These are phyloP conservation scores for Zoysia pacifica DNA, from an alignment of 176 grass and related monocot species.

Conservation along the genomic window DNA sequence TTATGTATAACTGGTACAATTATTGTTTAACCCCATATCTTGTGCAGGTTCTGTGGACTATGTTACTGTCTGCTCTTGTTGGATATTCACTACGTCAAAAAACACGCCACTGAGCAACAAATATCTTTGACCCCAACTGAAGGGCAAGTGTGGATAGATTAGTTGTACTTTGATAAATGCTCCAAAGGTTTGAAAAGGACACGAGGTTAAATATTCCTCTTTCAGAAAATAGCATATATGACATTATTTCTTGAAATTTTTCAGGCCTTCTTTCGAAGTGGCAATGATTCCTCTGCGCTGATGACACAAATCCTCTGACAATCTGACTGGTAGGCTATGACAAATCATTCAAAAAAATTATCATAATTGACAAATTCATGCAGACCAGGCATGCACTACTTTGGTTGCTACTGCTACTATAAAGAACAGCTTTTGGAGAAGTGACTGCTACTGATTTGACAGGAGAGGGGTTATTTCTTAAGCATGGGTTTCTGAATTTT, in stretches of 20 bases:
- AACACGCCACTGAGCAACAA: slow-evolving; percentile 44
- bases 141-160: slow-evolving; percentile 12
- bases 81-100: slow-evolving; percentile 90
- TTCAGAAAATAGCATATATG: slow-evolving; percentile 5
- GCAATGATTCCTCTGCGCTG: slow-evolving; percentile 20
- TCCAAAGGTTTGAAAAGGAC: slow-evolving; percentile 19
- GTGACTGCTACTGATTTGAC: not conserved
- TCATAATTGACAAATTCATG: slow-evolving; percentile 24
- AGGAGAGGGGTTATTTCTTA: not conserved
- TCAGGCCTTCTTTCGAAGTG: not conserved
- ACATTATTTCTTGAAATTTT: slow-evolving; percentile 11
- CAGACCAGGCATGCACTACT: slow-evolving; percentile 13
- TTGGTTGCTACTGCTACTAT: slow-evolving; percentile 10
- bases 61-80: slow-evolving; percentile 92
- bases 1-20: not conserved
- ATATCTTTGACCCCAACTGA: slow-evolving; percentile 1
- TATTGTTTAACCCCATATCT: slow-evolving; percentile 3
- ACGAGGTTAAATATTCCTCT: not conserved
- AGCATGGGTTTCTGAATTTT: not conserved
- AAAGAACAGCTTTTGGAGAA: not conserved
- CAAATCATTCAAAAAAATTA: slow-evolving; percentile 34
- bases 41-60: slow-evolving; percentile 88
- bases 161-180: slow-evolving; percentile 1
- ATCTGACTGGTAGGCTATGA: slow-evolving; percentile 30
- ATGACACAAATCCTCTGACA: slow-evolving; percentile 11